A percentile compares a stretch with the other conserved stretches of the same genome.
These are phyloP conservation scores for Candida koratica DNA, from an alignment of 805 yeast genomes.

Conservation along the genomic window DNA sequence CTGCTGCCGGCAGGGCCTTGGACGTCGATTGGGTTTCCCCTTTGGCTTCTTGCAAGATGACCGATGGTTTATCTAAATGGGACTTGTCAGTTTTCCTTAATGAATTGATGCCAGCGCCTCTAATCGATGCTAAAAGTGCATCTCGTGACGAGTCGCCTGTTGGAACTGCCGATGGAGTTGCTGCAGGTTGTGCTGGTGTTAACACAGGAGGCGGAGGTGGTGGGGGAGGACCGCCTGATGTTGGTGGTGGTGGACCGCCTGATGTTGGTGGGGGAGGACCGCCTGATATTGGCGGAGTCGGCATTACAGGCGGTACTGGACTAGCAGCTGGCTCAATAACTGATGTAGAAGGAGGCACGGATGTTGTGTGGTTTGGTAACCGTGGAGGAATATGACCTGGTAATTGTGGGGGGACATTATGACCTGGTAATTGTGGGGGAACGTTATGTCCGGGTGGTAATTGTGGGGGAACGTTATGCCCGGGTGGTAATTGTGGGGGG, in stretches of 20 bases:
- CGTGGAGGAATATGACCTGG: slow-evolving; percentile 20
- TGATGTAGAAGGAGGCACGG: slow-evolving; percentile 10
- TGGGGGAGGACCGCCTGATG: slow-evolving; percentile 22
- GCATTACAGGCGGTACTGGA: slow-evolving; percentile 2
- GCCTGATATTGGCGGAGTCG: slow-evolving; percentile 15
- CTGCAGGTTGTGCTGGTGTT: slow-evolving; percentile 32
- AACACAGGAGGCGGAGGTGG: slow-evolving; percentile 25
- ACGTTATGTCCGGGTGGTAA: slow-evolving; percentile 3
- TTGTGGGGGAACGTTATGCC: background rate
- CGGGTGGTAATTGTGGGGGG: slow-evolving; percentile 11
- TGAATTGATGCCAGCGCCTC: slow-evolving; percentile 69
- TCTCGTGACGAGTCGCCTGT: slow-evolving; percentile 58
- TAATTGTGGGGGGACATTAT: slow-evolving; percentile 17
- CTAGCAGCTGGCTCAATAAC: slow-evolving; percentile 14
- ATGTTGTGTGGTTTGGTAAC: slow-evolving; percentile 29
- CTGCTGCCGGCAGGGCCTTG: slow-evolving; percentile 21
- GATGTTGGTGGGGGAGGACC: slow-evolving; percentile 27
- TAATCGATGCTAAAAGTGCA: slow-evolving; percentile 80
- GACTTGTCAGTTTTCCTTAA: slow-evolving; percentile 78
- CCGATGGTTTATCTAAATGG: slow-evolving; percentile 76
- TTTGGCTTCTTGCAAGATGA: slow-evolving; percentile 62
- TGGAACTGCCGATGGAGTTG: slow-evolving; percentile 31
- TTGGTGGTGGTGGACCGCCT: slow-evolving; percentile 32
- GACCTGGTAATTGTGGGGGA: slow-evolving; percentile 22
- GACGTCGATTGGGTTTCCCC: slow-evolving; percentile 42